These are phyloP conservation scores for Pulveroboletus sp. DNA, from an alignment of 768 basidiomycete genomes.

Conservation along the genomic window DNA sequence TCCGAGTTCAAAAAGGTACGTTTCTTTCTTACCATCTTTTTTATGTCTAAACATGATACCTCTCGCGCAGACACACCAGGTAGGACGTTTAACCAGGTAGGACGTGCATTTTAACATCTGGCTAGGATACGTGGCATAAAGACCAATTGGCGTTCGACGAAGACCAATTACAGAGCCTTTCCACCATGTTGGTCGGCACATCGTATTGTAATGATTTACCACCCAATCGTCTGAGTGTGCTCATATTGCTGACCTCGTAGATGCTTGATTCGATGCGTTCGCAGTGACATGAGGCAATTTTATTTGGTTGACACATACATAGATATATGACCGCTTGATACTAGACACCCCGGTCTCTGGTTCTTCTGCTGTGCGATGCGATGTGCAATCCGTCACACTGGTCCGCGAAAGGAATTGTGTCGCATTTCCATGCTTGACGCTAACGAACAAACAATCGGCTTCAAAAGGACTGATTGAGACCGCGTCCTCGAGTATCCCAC, in stretches of 20 bases:
- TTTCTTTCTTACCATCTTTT: constrained; percentile 7
- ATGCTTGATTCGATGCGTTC: constrained; percentile 22
- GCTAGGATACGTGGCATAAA: constrained; percentile 86
- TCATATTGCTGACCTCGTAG: constrained; percentile 16
- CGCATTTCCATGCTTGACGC: neutral
- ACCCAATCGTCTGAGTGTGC: constrained; percentile 2
- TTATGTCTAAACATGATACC: neutral
- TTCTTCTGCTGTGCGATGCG: neutral
- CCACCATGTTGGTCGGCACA: constrained; percentile 85
- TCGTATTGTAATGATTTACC: constrained; percentile 64
- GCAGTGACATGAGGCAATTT: neutral
- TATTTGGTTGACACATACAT: neutral
- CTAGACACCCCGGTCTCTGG: neutral
- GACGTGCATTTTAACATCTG: constrained; percentile 8
- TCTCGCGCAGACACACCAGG: constrained; percentile 54
- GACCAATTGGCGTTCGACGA: constrained; percentile 85
- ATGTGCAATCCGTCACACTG: neutral
- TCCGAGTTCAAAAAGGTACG: constrained; percentile 79
- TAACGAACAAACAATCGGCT: neutral
- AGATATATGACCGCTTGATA: constrained; percentile 1
- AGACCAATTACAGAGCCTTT: constrained; percentile 82
- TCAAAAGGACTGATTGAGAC: constrained; percentile 15
- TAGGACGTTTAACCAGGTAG: constrained; percentile 22
- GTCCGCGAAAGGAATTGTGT: neutral
- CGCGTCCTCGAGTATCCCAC: neutral